Conservation (phyloP, 2,329 filamentous ascomycete species). For the Leptographium lundbergii region DNA sequence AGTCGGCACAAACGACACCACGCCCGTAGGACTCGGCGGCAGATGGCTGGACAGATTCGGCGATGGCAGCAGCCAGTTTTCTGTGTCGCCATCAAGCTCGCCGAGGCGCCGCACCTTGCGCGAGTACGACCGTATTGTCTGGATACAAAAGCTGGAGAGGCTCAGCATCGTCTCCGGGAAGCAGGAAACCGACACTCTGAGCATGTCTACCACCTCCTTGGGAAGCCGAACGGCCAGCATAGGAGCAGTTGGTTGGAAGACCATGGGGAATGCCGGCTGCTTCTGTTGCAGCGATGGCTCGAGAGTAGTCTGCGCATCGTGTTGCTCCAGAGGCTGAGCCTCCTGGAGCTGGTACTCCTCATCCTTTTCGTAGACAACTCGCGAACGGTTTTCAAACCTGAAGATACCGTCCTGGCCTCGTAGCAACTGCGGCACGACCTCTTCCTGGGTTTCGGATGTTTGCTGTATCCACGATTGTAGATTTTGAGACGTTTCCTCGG, state of each 20-base stretch:
- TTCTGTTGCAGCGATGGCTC: neutral
- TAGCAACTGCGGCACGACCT: neutral
- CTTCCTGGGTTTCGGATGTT: conserved; percentile 2
- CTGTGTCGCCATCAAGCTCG: conserved; percentile 11
- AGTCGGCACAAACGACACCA: neutral
- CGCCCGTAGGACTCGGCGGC: neutral
- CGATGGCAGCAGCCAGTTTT: conserved; percentile 8
- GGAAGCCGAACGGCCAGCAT: conserved; percentile 30
- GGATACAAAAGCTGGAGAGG: conserved; percentile 40
- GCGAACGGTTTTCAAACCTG: neutral
- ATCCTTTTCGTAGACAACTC: neutral
- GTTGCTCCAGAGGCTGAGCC: neutral
- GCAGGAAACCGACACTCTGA: conserved; percentile 39
- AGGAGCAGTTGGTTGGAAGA: neutral
- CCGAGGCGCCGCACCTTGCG: conserved; percentile 35
- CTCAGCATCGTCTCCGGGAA: conserved; percentile 49
- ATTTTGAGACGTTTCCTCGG: conserved; percentile 2
- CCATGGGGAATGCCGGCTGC: neutral
- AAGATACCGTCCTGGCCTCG: neutral
- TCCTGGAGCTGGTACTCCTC: neutral
- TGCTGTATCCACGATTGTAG: conserved; percentile 9
- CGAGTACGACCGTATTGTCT: conserved; percentile 44
- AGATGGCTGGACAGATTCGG: neutral
- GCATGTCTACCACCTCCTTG: conserved; percentile 38
- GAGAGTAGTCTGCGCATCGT: neutral